Evolutionary conservation across 2,329 filamentous ascomycete species (phyloP).

Genomic region (Rhytidhysteron rufulum): DNA sequence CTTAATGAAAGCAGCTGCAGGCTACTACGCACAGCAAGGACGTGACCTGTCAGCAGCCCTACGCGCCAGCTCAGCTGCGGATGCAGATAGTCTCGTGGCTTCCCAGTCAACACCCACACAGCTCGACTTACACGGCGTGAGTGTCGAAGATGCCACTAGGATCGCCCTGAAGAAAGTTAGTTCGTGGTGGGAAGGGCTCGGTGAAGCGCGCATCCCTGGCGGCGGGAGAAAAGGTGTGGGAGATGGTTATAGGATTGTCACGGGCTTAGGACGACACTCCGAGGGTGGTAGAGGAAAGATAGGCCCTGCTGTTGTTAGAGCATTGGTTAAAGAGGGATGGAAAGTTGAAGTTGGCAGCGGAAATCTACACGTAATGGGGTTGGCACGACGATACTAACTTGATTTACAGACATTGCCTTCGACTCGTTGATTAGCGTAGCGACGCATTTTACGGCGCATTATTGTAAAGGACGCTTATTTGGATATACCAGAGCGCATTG

Average conservation of each 20-base stretch:
- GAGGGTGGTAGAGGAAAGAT: conserved; percentile 70
- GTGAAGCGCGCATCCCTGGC: conserved; percentile 58
- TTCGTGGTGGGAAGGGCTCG: conserved; percentile 72
- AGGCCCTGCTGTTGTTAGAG: conserved; percentile 74
- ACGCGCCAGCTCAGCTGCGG: conserved; percentile 57
- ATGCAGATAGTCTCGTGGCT: conserved; percentile 68
- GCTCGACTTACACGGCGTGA: conserved; percentile 81
- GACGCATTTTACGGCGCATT: too few relatives aligned
- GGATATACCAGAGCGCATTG: too few relatives aligned
- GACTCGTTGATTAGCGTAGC: too few relatives aligned
- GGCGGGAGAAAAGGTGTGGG: conserved; percentile 42
- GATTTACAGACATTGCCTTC: too few relatives aligned
- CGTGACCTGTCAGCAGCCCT: conserved; percentile 60
- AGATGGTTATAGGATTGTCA: conserved; percentile 69
- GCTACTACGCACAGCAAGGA: conserved; percentile 69
- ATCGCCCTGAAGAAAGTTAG: conserved; percentile 67
- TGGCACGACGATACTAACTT: conserved; percentile 25
- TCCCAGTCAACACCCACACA: conserved; percentile 57
- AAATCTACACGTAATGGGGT: conserved; percentile 65
- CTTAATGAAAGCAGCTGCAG: conserved; percentile 70
- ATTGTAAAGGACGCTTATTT: too few relatives aligned
- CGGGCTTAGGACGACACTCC: conserved; percentile 76
- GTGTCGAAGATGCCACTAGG: conserved; percentile 73
- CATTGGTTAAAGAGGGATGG: conserved; percentile 77
- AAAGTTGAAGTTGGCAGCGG: conserved; percentile 70